Conservation (phyloP, 179 eudicot species). For the Silene vulgaris region DNA sequence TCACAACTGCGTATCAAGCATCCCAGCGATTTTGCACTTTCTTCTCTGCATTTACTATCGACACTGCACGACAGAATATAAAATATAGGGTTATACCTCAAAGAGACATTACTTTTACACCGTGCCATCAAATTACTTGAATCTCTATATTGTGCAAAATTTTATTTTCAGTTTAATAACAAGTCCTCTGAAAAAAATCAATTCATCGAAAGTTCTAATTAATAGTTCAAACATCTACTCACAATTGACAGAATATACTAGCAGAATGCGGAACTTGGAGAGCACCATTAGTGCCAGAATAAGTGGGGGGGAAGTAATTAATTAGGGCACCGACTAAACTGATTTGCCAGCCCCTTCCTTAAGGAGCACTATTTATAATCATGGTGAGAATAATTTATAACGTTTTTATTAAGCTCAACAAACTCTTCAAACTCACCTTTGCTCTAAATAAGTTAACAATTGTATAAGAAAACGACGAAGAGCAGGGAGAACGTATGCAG, state of each 20-base stretch:
- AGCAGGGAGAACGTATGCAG: constrained; percentile 99
- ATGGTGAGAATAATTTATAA: not conserved
- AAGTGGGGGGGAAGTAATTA: not conserved
- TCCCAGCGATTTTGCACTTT: constrained; percentile 93
- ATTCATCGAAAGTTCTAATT: not conserved
- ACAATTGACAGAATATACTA: not conserved
- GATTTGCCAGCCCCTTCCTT: not conserved
- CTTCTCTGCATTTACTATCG: constrained; percentile 95
- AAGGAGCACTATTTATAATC: not conserved
- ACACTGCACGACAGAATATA: constrained; percentile 50
- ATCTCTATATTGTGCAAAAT: not conserved
- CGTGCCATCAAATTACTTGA: not conserved
- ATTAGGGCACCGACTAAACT: not conserved
- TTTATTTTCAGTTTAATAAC: not conserved
- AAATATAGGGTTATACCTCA: constrained; percentile 12
- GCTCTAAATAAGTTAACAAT: constrained; percentile 74
- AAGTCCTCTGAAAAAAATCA: not conserved
- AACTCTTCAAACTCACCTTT: constrained; percentile 48
- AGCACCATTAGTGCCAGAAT: not conserved
- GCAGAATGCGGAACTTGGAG: not conserved
- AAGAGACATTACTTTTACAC: not conserved
- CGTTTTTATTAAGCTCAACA: not conserved
- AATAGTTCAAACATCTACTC: constrained; percentile 2
- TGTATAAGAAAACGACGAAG: constrained; percentile 98
- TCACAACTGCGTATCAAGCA: constrained; percentile 93